These are phyloP conservation scores for Berberis vulgaris DNA, from an alignment of 164 flowering plant species.

Conservation along the genomic window DNA sequence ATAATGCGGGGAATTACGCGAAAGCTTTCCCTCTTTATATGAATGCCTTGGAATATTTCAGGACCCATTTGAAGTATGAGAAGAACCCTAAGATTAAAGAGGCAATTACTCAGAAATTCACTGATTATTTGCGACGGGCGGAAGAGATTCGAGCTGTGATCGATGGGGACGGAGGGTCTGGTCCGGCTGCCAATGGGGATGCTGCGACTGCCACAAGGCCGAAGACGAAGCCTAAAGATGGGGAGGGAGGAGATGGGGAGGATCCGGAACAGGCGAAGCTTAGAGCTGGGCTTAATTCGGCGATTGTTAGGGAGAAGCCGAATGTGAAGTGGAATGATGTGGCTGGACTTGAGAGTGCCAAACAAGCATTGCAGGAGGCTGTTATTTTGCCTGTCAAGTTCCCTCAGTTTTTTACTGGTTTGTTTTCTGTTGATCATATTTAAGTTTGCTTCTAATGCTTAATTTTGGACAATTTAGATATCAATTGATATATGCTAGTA, in stretches of 20 bases:
- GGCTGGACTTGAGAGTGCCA: too few species aligned
- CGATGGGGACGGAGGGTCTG: slow-evolving; percentile 71
- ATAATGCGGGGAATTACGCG: slow-evolving; percentile 87
- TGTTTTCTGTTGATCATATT: too few species aligned
- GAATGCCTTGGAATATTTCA: slow-evolving; percentile 96
- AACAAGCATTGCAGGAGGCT: too few species aligned
- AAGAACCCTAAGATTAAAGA: slow-evolving; percentile 93
- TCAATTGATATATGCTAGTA: too few species aligned
- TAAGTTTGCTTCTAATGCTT: too few species aligned
- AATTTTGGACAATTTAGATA: too few species aligned
- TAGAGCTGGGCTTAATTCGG: too few species aligned
- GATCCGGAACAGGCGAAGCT: too few species aligned
- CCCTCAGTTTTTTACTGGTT: too few species aligned
- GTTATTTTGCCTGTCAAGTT: too few species aligned
- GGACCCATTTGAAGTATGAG: slow-evolving; percentile 89
- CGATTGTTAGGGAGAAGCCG: too few species aligned
- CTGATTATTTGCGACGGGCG: slow-evolving; percentile 90
- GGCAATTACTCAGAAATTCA: slow-evolving; percentile 89
- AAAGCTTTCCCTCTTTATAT: slow-evolving; percentile 92
- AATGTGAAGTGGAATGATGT: too few species aligned
- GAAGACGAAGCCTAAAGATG: slow-evolving; percentile 66
- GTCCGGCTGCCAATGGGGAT: slow-evolving; percentile 68
- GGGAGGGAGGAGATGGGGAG: slow-evolving; percentile 27
- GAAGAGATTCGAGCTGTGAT: slow-evolving; percentile 95
- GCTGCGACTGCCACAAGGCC: slow-evolving; percentile 77